Evolutionary conservation across 805 yeast species (phyloP), one percentile per base, ranked within the genome.

Genomic region (Candida ulmi): DNA sequence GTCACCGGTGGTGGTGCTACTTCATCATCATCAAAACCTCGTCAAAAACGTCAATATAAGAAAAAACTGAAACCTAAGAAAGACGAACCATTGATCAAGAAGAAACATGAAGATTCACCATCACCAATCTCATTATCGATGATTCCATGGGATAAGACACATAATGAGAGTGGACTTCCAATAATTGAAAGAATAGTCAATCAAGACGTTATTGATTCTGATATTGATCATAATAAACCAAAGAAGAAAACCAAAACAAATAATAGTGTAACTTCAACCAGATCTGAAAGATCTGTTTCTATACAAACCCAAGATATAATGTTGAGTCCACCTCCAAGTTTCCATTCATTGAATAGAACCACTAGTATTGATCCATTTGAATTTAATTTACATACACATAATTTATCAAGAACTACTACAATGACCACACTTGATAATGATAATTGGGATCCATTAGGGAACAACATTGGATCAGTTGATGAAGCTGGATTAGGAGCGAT

Each of bases 1-100:
- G n/a, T n/a, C n/a, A n/a, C n/a, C n/a, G n/a, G n/a, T n/a, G n/a
- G n/a, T n/a, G n/a, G n/a, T 11, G 8, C 33, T 29, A 7, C 31
- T 16, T 5, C 18, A 11, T 5, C 18, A 18, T 17, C 21, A 11
- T 21, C 25, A 5, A 40, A 44, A 17, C 49, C 50, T 2, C 44
- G 44, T 21, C 44, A 46, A 29, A 51, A 50, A 38, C 39, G 51
- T 16, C 48, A 43, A 27, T 49, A 51, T 37, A 50, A 46, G 33
- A 51, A 51, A 38, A 48, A 48, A 21, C 24, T 7, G 36, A 50
- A 48, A 21, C 24, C 6, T 34, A 50, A 49, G 44, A 51, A 51
- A 30, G 42, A 44, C 9, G 39, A 38, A 15, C 17, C 8, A 11
- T 12, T 26, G 12, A 17, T 30, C 17, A 34, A 42, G 25, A 25